These are phyloP conservation scores for Phytophthora fragariaefolia DNA, from an alignment of 352 stramenopile species.

Conservation along the genomic window DNA sequence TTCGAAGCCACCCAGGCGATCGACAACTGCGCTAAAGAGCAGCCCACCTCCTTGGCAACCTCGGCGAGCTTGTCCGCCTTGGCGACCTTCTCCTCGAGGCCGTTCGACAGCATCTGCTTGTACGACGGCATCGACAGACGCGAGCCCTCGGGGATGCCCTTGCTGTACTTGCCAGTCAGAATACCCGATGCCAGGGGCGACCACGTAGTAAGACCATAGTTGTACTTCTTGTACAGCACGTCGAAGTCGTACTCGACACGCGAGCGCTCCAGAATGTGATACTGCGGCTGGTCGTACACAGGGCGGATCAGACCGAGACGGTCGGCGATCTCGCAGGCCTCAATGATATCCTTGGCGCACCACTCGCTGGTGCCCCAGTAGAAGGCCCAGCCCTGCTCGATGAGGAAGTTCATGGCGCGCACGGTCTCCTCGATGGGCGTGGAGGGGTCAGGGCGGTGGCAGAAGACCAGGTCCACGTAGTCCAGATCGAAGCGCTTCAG, in stretches of 20 bases:
- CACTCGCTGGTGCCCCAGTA: slow-evolving; percentile 85
- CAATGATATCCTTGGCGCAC: slow-evolving; percentile 68
- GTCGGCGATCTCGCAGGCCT: slow-evolving; percentile 61
- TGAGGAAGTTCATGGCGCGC: slow-evolving; percentile 71
- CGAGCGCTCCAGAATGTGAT: slow-evolving; percentile 77
- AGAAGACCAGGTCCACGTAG: slow-evolving; percentile 77
- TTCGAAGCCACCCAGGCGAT: slow-evolving; percentile 69
- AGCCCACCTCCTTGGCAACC: slow-evolving; percentile 71
- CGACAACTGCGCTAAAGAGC: slow-evolving; percentile 59
- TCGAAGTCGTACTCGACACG: slow-evolving; percentile 77
- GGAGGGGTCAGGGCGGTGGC: slow-evolving; percentile 63
- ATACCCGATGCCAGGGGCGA: slow-evolving; percentile 72
- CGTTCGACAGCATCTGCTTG: slow-evolving; percentile 60
- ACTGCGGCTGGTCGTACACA: slow-evolving; percentile 72
- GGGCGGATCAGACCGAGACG: slow-evolving; percentile 47
- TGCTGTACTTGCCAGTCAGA: slow-evolving; percentile 85
- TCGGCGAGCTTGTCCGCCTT: slow-evolving; percentile 54
- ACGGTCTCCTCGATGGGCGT: slow-evolving; percentile 80
- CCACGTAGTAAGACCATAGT: slow-evolving; percentile 78
- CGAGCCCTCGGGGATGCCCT: slow-evolving; percentile 74
- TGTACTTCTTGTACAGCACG: slow-evolving; percentile 75
- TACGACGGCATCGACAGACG: slow-evolving; percentile 59
- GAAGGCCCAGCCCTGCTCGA: slow-evolving; percentile 46
- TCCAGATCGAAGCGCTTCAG: slow-evolving; percentile 62
- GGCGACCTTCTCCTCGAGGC: slow-evolving; percentile 50